Evolutionary conservation across 495 filamentous ascomycete species (phyloP), one percentile per base, ranked within the genome.

Genomic region (Neurospora sublineolata): DNA sequence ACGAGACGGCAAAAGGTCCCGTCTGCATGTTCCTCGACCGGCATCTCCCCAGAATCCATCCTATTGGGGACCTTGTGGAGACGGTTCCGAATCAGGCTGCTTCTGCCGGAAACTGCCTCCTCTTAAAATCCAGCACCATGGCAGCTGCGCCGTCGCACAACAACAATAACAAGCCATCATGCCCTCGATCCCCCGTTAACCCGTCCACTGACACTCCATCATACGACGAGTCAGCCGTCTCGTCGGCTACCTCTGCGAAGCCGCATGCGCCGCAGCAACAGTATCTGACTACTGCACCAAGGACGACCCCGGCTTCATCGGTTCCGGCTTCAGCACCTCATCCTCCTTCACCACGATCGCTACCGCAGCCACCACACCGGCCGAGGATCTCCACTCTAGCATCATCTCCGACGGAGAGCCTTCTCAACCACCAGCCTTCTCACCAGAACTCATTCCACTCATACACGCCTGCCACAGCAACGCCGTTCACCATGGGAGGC

Each of bases 181-280:
- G 83, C 73, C 81, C 84, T 75, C 85, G 84, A 75, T 88, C 86
- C 36, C 86, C 86, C 71, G 52, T 64, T 64, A 85, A 84, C 75
- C 82, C 80, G 68, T 86, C 85, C 39, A 82, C 81, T 37, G 79
- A 83, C 73, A 64, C 23, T 64, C 52, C 52, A 33, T 86, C 85
- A 46, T 87, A 86, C 81, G 84, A 86, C 75, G 85, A 86, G 70
- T 85, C 85, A 37, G 84, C 85, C 44, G 85, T 85, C 72, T 84
- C 86, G 67, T 86, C 87, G 68, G 82, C 86, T 69, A 84, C 86
- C 41, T 88, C 87, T 23, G 84, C 87, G 60, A 80, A 81, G 69
- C 52, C 52, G 52, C 52, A 64, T 64, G 52, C 52, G 52, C 79
- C 83, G 67, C 77, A 79, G 30, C 77, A 82, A 58, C 80, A 80